Percentiles rank a stretch among this genome's conserved stretches.
Evolutionary conservation across 352 stramenopile genomes (phyloP).

Genomic region (Blastocystis sp.): DNA sequence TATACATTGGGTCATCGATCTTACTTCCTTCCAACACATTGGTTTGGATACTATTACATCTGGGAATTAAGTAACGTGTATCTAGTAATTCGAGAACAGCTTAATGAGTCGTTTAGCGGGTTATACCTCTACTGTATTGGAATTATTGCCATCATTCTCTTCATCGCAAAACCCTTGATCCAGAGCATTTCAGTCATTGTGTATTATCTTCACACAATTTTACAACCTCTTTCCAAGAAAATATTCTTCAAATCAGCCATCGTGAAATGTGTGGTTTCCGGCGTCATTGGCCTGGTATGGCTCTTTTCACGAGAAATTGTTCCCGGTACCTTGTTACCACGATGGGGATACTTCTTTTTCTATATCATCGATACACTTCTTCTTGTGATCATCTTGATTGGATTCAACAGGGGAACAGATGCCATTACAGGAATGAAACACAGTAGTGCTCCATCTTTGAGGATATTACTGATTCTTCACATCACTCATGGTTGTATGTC

Average conservation of each 20-base stretch:
- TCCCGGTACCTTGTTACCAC: not conserved
- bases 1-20: conserved; percentile 34
- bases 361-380: not conserved
- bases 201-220: not conserved
- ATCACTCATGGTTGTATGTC: not conserved
- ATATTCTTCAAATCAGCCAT: not conserved
- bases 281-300: not conserved
- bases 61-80: conserved; percentile 17
- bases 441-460: not conserved
- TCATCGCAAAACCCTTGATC: not conserved
- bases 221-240: not conserved
- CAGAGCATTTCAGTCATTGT: not conserved
- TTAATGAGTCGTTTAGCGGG: conserved; percentile 30
- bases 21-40: conserved; percentile 60
- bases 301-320: not conserved
- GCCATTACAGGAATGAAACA: not conserved
- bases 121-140: not conserved
- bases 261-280: not conserved
- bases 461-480: not conserved
- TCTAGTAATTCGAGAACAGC: not conserved
- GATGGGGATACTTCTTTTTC: conserved; percentile 13
- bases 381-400: not conserved
- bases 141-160: not conserved
- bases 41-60: conserved; percentile 44
- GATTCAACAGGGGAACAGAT: not conserved